Evolutionary conservation across 192 early-diverging fungal species (phyloP), one percentile per base, ranked within the genome.

Genomic region (Coemansia sp.): DNA sequence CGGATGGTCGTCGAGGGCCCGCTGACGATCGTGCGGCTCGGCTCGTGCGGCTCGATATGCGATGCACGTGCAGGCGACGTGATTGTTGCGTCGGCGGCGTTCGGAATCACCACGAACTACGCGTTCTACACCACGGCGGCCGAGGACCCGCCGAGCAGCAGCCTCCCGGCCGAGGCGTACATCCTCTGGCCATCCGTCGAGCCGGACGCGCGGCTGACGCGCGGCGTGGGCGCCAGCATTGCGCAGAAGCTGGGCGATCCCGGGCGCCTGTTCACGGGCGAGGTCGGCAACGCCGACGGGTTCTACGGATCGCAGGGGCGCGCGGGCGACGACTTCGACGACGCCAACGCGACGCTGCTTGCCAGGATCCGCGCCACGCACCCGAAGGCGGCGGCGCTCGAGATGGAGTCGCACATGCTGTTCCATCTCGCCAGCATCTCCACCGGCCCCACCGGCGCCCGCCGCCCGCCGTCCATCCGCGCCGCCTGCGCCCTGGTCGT

Each of bases 221-320:
- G 60, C 5, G 12, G 20, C 9, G 55, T 90, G 40, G 50, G 51
- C 0, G 13, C 51, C 5, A 40, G 75, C 39, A 51, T 91, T 8
- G 60, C 48, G 9, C 17, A 70, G 11, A 64, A 60, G 5, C 40
- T 88, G 20, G 85, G 81, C 13, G 62, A 9, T 7, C 17, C 67
- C 10, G 64, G 74, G 5, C 70, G 80, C 25, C 86, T 91, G 50
- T 71, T 77, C 42, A 44, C 64, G 1, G 93, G 95, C 0, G 44
- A 90, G 43, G 91, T 93, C 61, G 91, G 88, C 4, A 90, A 88
- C 17, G 90, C 90, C 2, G 92, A 93, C 65, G 90, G 90, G 7
- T 97, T 97, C 79, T 97, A 97, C 68, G 88, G 87, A 0, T 89
- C 91, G 4, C 93, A 94, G 79, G 95, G 92, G 0, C 85, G 95